A percentile compares a stretch with the other conserved stretches of the same genome.
These are phyloP conservation scores for Cinnamomum chago DNA, from an alignment of 164 flowering plant species.

Conservation along the genomic window DNA sequence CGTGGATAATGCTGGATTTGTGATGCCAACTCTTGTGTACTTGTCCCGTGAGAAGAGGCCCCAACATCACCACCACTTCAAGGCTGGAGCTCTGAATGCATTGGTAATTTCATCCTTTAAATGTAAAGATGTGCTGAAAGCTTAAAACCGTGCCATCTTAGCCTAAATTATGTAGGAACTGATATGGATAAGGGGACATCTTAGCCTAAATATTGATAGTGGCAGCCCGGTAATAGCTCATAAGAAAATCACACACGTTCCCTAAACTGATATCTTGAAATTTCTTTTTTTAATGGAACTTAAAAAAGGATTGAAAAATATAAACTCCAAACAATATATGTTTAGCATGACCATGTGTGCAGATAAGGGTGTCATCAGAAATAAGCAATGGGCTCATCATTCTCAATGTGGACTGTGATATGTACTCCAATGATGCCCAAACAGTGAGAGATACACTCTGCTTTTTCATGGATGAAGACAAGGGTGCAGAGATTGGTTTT, in stretches of 20 bases:
- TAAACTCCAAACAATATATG: neutral
- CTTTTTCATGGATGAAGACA: conserved; percentile 32
- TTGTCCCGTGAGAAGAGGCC: conserved; percentile 52
- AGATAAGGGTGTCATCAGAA: conserved; percentile 31
- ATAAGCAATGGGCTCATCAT: conserved; percentile 26
- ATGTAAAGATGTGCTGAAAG: too few relatives aligned
- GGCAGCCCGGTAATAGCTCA: neutral
- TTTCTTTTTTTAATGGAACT: neutral
- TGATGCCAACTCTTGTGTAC: conserved; percentile 45
- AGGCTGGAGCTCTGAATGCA: conserved; percentile 56
- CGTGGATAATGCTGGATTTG: conserved; percentile 28
- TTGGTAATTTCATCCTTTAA: conserved; percentile 24
- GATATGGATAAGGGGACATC: neutral
- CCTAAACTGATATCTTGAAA: neutral
- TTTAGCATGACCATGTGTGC: neutral
- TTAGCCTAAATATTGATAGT: neutral
- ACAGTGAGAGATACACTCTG: conserved; percentile 28
- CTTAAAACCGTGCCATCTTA: too few relatives aligned
- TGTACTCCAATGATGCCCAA: conserved; percentile 33
- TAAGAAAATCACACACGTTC: neutral
- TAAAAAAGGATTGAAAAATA: neutral
- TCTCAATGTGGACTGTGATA: conserved; percentile 35
- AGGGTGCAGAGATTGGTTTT: conserved; percentile 26
- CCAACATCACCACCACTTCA: conserved; percentile 39
- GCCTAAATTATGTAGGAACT: neutral